Evolutionary conservation across 345 rosid species (phyloP).

Genomic region (Hypericum androsaemum): DNA sequence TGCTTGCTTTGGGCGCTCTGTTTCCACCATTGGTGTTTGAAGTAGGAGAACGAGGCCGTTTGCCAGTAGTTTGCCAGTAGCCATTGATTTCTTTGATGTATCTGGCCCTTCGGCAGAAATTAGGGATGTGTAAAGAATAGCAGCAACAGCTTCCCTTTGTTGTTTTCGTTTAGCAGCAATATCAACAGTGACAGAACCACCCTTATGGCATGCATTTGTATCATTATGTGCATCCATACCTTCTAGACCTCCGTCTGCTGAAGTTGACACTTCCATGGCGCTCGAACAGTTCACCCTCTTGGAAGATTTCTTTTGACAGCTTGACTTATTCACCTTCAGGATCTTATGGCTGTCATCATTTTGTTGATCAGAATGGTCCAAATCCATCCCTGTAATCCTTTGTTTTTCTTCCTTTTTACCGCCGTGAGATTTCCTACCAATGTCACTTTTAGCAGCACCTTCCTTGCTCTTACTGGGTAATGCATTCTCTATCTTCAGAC

Average conservation of each 20-base stretch:
- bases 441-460: conserved; percentile 17
- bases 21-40: conserved; percentile 28
- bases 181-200: conserved; percentile 34
- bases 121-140: conserved; percentile 69
- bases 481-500: conserved; percentile 1
- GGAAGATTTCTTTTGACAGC: conserved; percentile 30
- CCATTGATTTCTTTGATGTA: conserved; percentile 20
- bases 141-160: conserved; percentile 81
- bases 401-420: conserved; percentile 16
- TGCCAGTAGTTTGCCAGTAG: conserved; percentile 23
- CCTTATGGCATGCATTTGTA: conserved; percentile 22
- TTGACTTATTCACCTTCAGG: conserved; percentile 11
- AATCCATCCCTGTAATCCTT: conserved; percentile 7
- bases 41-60: conserved; percentile 46
- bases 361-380: conserved; percentile 15
- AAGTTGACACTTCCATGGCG: conserved; percentile 19
- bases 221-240: conserved; percentile 20
- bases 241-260: conserved; percentile 19
- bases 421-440: conserved; percentile 11
- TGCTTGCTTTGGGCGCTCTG: conserved; percentile 52
- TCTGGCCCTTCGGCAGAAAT: conserved; percentile 62
- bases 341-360: conserved; percentile 11
- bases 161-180: conserved; percentile 52
- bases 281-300: conserved; percentile 21
- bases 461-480: conserved; percentile 18